Evolutionary conservation across 345 rosid genomes (phyloP).

Genomic region (Tarenaya hassleriana): DNA sequence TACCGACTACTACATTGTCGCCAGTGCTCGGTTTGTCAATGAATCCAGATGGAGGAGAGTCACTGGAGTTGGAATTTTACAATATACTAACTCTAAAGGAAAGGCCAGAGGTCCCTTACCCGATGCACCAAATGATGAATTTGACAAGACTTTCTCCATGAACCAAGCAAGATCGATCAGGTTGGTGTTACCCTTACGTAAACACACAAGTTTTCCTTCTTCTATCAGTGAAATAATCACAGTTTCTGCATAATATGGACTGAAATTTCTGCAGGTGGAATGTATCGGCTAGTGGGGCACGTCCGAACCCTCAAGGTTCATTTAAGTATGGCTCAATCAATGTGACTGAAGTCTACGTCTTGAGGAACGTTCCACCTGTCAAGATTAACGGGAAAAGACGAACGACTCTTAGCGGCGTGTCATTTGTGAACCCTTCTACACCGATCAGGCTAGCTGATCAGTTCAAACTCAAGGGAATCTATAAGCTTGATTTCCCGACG

Average conservation of each 20-base stretch:
- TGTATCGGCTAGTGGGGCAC: conserved; percentile 96
- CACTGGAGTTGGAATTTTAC: conserved; percentile 91
- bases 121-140: conserved; percentile 68
- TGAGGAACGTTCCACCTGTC: conserved; percentile 70
- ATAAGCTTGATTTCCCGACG: conserved; percentile 85
- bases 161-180: conserved; percentile 99
- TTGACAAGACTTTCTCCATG: conserved; percentile 93
- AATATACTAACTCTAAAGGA: conserved; percentile 89
- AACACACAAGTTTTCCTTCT: neutral
- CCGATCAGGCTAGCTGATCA: conserved; percentile 93
- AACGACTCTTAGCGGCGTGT: conserved; percentile 74
- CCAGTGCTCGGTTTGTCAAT: conserved; percentile 88
- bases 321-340: conserved; percentile 93
- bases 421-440: conserved; percentile 81
- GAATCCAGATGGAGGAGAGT: conserved; percentile 86
- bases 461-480: conserved; percentile 68
- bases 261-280: conserved; percentile 81
- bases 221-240: too few relatives aligned
- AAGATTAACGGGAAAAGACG: conserved; percentile 56
- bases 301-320: conserved; percentile 98
- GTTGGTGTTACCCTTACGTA: conserved; percentile 30
- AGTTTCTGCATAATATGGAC: too few relatives aligned
- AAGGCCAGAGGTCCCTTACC: conserved; percentile 89
- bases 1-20: conserved; percentile 93
- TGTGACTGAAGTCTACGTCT: conserved; percentile 74